Percentiles rank a stretch among this genome's conserved stretches.
Evolutionary conservation across 129 eudicot genomes (phyloP).

Genomic region (Mikania micrantha): DNA sequence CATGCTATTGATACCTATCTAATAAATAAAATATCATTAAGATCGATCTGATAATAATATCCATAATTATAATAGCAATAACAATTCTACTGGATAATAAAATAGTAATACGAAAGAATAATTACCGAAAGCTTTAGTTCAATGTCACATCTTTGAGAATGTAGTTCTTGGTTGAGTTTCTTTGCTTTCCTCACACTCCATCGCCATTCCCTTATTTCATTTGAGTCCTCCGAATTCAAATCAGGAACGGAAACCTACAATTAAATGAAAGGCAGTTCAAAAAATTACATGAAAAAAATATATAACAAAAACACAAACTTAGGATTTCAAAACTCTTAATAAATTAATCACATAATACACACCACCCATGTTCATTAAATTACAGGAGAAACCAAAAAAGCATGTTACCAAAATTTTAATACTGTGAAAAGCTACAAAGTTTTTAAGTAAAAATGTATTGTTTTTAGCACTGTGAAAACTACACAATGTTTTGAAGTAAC

Average conservation of each 20-base stretch:
- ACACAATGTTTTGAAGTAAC: background rate
- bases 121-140: conserved; percentile 89
- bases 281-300: background rate
- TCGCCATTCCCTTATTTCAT: conserved; percentile 62
- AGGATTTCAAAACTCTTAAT: background rate
- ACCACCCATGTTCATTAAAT: no score
- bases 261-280: background rate
- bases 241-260: conserved; percentile 76
- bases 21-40: background rate
- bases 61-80: background rate
- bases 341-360: no score
- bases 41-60: background rate
- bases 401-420: no score
- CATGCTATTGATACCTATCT: background rate
- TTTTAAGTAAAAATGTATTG: no score
- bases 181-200: conserved; percentile 73
- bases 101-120: background rate
- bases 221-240: conserved; percentile 48
- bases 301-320: background rate
- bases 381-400: no score
- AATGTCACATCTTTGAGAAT: conserved; percentile 81
- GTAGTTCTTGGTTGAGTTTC: conserved; percentile 79
- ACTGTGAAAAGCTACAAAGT: no score
- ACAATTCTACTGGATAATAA: background rate
- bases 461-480: background rate